Percentiles rank a stretch among this genome's conserved stretches.
phyloP scores from a whole-genome alignment of 2,329 filamentous ascomycete species.

The Fusarium pseudograminearum region DNA sequence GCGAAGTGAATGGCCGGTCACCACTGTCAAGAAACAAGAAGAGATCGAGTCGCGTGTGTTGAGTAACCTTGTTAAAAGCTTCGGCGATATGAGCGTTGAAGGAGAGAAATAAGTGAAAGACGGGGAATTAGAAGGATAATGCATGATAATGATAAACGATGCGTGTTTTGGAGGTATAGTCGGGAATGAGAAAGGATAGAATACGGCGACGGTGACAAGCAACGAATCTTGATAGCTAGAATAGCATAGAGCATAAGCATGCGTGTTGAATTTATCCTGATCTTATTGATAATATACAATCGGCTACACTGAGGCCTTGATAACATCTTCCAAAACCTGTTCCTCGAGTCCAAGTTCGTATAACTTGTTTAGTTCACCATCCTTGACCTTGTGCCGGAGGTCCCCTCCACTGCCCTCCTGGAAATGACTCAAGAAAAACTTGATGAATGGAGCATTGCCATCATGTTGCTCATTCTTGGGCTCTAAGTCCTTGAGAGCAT shows the following conservation, averaged over 20 bases:
- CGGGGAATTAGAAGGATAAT: too few species aligned
- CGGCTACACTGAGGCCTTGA: not conserved
- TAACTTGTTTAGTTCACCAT: slow-evolving; percentile 3
- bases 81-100: slow-evolving; percentile 19
- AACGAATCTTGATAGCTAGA: not conserved
- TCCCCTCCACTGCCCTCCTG: slow-evolving; percentile 2
- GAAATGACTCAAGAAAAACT: slow-evolving; percentile 33
- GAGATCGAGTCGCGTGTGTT: slow-evolving; percentile 44
- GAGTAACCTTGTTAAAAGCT: slow-evolving; percentile 42
- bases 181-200: too few species aligned
- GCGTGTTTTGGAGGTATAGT: fast-evolving
- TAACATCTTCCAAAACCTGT: slow-evolving; percentile 1
- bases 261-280: not conserved
- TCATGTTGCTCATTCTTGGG: slow-evolving; percentile 12
- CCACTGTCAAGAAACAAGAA: slow-evolving; percentile 46
- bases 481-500: slow-evolving; percentile 9
- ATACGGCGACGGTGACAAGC: fast-evolving
- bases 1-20: slow-evolving; percentile 50
- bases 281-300: not conserved
- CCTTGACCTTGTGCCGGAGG: slow-evolving; percentile 17
- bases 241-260: too few species aligned
- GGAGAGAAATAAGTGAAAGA: not conserved
- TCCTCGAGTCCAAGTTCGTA: slow-evolving; percentile 5
- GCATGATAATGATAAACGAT: not conserved
- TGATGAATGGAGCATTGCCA: not conserved